Evolutionary conservation across 768 basidiomycete species (phyloP).

Genomic region (Pleurotus tuber-regium): DNA sequence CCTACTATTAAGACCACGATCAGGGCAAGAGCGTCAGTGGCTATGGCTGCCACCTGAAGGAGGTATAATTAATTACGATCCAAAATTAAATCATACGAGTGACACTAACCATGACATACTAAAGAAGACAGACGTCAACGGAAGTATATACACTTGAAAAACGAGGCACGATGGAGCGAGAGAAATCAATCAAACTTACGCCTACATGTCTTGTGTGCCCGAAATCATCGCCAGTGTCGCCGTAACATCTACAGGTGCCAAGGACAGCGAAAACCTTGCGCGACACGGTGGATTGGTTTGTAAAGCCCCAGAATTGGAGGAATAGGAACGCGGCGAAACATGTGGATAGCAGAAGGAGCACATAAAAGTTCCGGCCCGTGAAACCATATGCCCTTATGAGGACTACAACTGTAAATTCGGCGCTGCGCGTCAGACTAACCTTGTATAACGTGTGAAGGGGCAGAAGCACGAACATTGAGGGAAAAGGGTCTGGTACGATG

Average conservation of each 20-base stretch:
- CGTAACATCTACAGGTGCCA: background rate
- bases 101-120: slow-evolving; percentile 13
- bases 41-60: slow-evolving; percentile 17
- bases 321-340: slow-evolving; percentile 16
- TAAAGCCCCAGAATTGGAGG: slow-evolving; percentile 22
- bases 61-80: background rate
- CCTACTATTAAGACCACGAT: slow-evolving; percentile 19
- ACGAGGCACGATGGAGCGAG: background rate
- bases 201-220: slow-evolving; percentile 6
- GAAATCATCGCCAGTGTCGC: background rate
- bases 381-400: slow-evolving; percentile 26
- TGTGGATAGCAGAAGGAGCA: slow-evolving; percentile 13
- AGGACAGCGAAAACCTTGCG: slow-evolving; percentile 10
- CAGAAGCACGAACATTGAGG: slow-evolving; percentile 6
- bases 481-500: background rate
- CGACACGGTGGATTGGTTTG: slow-evolving; percentile 11
- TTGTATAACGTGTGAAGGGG: background rate
- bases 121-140: background rate
- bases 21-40: slow-evolving; percentile 20
- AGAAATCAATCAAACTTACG: slow-evolving; percentile 2
- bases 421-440: background rate
- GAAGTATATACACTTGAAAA: slow-evolving; percentile 7
- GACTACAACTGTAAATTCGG: slow-evolving; percentile 21
- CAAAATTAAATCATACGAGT: background rate
- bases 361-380: slow-evolving; percentile 18